phyloP scores from a whole-genome alignment of 495 filamentous ascomycete genomes.

The Podospora appendiculata region DNA sequence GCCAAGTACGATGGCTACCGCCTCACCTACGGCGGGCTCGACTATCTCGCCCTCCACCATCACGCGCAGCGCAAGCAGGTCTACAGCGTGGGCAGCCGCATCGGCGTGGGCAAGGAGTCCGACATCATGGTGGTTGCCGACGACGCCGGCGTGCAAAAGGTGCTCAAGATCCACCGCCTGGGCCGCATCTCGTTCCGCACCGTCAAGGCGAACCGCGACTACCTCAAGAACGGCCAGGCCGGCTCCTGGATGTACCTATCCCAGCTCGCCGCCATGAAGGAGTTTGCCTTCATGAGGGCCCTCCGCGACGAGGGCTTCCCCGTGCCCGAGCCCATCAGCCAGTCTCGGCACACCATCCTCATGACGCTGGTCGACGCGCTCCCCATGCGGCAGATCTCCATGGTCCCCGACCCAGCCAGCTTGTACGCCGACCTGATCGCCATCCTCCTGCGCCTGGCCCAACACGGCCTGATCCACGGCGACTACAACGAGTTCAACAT shows the following conservation, averaged over 20 bases:
- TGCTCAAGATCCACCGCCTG: slow-evolving; percentile 87
- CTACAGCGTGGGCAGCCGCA: slow-evolving; percentile 89
- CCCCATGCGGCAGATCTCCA: slow-evolving; percentile 76
- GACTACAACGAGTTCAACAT: slow-evolving; percentile 99
- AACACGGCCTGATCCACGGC: slow-evolving; percentile 87
- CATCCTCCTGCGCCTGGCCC: slow-evolving; percentile 77
- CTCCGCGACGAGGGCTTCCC: slow-evolving; percentile 75
- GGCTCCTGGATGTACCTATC: slow-evolving; percentile 96
- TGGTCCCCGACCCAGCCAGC: slow-evolving; percentile 65
- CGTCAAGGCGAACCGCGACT: slow-evolving; percentile 92
- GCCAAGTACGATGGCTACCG: slow-evolving; percentile 97
- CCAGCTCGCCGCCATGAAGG: slow-evolving; percentile 81
- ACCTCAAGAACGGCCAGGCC: slow-evolving; percentile 70
- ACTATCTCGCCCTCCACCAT: slow-evolving; percentile 90
- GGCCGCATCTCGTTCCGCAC: slow-evolving; percentile 95
- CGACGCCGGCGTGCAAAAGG: slow-evolving; percentile 51
- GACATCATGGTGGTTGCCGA: slow-evolving; percentile 91
- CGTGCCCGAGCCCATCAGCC: slow-evolving; percentile 78
- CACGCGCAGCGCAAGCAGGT: slow-evolving; percentile 69
- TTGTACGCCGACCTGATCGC: slow-evolving; percentile 86
- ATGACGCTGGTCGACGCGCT: slow-evolving; percentile 89
- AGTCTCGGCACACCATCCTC: slow-evolving; percentile 88
- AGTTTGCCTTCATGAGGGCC: slow-evolving; percentile 86
- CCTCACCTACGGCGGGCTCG: slow-evolving; percentile 90
- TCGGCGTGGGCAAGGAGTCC: slow-evolving; percentile 94